Percentiles rank a stretch among this genome's conserved stretches.
Evolutionary conservation across 2,329 filamentous ascomycete genomes (phyloP).

Genomic region (Triangularia verruculosa): DNA sequence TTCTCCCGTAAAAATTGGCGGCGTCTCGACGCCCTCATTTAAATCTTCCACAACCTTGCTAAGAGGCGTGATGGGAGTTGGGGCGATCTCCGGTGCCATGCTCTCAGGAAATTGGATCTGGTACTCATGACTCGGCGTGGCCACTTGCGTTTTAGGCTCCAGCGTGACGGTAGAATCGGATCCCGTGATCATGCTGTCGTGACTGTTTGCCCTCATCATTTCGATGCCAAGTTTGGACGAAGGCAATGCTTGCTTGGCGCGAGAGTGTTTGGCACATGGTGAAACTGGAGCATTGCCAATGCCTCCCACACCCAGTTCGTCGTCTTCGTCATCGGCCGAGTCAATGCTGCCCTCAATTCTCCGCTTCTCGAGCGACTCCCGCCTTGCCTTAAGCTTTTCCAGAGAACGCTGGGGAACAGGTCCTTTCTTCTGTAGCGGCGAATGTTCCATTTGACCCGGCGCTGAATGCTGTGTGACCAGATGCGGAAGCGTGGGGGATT

Average conservation of each 20-base stretch:
- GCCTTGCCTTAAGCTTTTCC: conserved; percentile 71
- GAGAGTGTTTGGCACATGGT: conserved; percentile 41
- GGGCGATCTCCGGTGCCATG: conserved; percentile 5
- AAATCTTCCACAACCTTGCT: conserved; percentile 17
- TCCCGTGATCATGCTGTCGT: conserved; percentile 65
- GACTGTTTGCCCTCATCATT: conserved; percentile 96
- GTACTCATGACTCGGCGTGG: conserved; percentile 47
- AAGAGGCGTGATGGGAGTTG: conserved; percentile 12
- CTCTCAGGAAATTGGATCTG: conserved; percentile 29
- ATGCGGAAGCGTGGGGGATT: conserved; percentile 44
- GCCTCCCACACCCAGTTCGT: conserved; percentile 66
- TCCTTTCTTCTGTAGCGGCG: conserved; percentile 44
- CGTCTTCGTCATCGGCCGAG: conserved; percentile 92
- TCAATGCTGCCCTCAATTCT: conserved; percentile 71
- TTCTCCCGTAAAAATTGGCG: conserved; percentile 21
- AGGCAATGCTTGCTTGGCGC: conserved; percentile 58
- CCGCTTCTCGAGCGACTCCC: conserved; percentile 71
- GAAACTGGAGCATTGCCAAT: conserved; percentile 15
- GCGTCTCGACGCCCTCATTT: conserved; percentile 19
- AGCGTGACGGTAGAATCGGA: conserved; percentile 44
- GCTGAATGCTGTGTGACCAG: conserved; percentile 63
- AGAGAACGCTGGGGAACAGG: conserved; percentile 59
- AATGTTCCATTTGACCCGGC: conserved; percentile 57
- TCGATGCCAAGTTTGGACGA: conserved; percentile 91
- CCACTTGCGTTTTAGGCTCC: conserved; percentile 52